Base-by-base conservation (phyloP, 2,329 filamentous ascomycete species). In the Metarhizium sp. region DNA sequence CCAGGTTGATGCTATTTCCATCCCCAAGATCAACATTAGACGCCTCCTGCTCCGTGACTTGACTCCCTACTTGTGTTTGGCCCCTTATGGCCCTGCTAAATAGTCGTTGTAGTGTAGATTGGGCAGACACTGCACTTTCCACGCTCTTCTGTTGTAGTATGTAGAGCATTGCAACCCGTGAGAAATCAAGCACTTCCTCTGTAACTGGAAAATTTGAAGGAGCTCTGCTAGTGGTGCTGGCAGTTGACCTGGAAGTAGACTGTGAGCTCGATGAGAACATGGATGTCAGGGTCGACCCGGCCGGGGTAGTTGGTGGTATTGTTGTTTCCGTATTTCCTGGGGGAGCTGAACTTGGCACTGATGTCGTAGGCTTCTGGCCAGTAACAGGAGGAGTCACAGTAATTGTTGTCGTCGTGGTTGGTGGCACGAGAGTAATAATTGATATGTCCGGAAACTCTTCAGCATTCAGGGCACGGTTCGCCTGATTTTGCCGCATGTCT, bases 161-260 rank as follows among this genome's bases (percentile, higher is more conserved):
- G 59, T 76, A 86, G 16, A 88, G 72, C 2, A 87, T 78, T 0
- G 77, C 78, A 2, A 85, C 76, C 3, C 84, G 76, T 0, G 82
- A 78, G 69, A 88, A 88, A 62, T 87, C 84, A 1, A 85, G 69
- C 0, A 77, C 75, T 51, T 80, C 73, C 55, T 84, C 75, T 1
- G 79, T 80, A 13, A 82, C 71, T 0, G 64, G 65, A 51, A 85
- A 85, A 2, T 20, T 25, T 2, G 51, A n/a, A 11, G 50, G 53
- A 2, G 57, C 48, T 16, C 51, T 14, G n/a, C 29, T n/a, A 58
- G 48, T 48, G 29, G 34, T 20, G 49, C 45, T 16, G 38, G 40
- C 18, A 16, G 47, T 2, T 29, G 36, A 53, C 29, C 18, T 51
- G 18, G 50, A 16, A 13, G 20, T 53, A 25, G 29, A 13, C n/a